Evolutionary conservation across 768 basidiomycete species (phyloP), one percentile per base, ranked within the genome.

Genomic region (Termitomyces heimii): DNA sequence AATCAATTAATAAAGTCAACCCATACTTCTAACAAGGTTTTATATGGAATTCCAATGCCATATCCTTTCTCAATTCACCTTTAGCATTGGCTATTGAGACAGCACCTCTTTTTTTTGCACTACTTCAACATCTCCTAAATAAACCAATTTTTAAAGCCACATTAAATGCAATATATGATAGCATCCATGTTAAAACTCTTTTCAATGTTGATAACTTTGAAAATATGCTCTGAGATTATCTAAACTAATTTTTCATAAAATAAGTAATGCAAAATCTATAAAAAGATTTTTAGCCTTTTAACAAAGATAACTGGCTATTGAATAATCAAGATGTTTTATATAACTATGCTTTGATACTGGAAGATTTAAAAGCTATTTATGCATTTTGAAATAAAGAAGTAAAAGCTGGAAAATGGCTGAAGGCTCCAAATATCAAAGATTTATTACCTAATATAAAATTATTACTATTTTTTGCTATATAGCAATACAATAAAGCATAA

Each of bases 161-260:
- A 0, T 3, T 47, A 0, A 18, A 31, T 5, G 14, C 28, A 31
- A 9, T 28, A 3, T 1, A 18, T 6, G 6, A n/a, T 5, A 4
- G 18, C 5, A 65, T 70, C 28, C 49, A 64, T 8, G 64, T 74
- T 32, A 57, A 66, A 0, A 73, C 66, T 0, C 70, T 69, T 0
- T 67, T 70, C 46, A 60, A 70, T 28, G 58, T 71, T 29, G 61
- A 68, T 37, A 34, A 47, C 0, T 61, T 72, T 37, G 57, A 68
- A 34, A 14, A 18, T 1, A 35, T 69, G 0, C 65, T 72, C 0
- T 2, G 16, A 0, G 47, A 57, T 4, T 69, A 74, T 50, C 67
- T 71, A 0, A 74, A 73, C 31, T 68, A 59, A 2, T 60, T 62
- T 1, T 67, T 73, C 37, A 68, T 72, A 2, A 12, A 49, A 1